Evolutionary conservation across 2,329 filamentous ascomycete genomes (phyloP).

Genomic region (Colletotrichum chrysophilum): DNA sequence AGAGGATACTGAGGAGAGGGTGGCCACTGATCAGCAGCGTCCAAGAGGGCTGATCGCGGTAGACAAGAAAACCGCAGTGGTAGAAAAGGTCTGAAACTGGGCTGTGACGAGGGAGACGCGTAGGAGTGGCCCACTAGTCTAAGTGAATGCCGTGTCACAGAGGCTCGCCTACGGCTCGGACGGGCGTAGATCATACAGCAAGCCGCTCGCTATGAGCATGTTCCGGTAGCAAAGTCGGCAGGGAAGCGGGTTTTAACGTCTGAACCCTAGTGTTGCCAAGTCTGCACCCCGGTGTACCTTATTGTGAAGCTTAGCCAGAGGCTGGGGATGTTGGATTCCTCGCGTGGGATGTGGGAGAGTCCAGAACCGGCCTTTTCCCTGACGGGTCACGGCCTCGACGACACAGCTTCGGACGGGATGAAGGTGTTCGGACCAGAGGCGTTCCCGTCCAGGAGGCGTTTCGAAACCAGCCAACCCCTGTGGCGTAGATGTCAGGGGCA

Average conservation of each 20-base stretch:
- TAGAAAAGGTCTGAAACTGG: conserved; percentile 16
- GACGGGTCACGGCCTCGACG: background rate
- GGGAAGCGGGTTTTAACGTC: background rate
- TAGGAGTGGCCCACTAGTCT: conserved; percentile 15
- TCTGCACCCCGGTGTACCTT: conserved; percentile 18
- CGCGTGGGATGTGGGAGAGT: background rate
- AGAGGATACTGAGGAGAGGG: background rate
- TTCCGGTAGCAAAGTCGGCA: conserved; percentile 21
- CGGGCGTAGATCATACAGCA: conserved; percentile 17
- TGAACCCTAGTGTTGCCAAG: conserved; percentile 10
- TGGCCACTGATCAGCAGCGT: background rate
- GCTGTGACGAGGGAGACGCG: conserved; percentile 17
- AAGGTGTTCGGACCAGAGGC: conserved; percentile 16
- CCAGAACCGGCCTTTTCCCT: background rate
- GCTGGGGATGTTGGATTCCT: background rate
- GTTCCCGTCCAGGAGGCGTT: conserved; percentile 15
- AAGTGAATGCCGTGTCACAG: conserved; percentile 5
- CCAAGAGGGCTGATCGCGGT: conserved; percentile 9
- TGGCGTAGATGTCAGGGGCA: background rate
- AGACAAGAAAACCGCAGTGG: background rate
- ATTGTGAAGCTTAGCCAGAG: conserved; percentile 12
- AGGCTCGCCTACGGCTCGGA: background rate
- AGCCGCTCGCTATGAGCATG: conserved; percentile 8
- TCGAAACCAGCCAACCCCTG: conserved; percentile 18
- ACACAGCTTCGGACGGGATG: background rate